Conservation (phyloP, 75 land plant species). For the Pinus taeda region DNA sequence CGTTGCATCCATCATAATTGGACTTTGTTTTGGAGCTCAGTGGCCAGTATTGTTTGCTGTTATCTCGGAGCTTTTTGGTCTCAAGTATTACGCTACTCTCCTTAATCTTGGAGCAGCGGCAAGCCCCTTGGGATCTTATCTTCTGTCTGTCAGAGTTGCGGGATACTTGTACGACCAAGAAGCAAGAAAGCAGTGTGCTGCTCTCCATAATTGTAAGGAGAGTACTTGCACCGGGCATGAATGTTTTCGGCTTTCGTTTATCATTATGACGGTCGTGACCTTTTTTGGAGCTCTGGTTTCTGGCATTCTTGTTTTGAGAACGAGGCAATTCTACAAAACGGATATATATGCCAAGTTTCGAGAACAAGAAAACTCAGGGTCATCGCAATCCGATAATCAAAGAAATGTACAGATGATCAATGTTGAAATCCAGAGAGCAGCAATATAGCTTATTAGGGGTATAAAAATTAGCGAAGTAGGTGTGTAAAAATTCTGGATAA, state of each 20-base stretch:
- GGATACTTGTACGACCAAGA: slow-evolving; percentile 64
- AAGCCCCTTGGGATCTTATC: slow-evolving; percentile 57
- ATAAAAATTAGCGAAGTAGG: no score
- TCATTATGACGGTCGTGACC: slow-evolving; percentile 23
- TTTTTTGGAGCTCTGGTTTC: slow-evolving; percentile 20
- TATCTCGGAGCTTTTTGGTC: slow-evolving; percentile 67
- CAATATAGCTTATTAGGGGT: no score
- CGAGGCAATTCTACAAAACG: slow-evolving; percentile 30
- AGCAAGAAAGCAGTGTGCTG: slow-evolving; percentile 35
- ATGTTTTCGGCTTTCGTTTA: slow-evolving; percentile 32
- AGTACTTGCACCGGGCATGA: slow-evolving; percentile 18
- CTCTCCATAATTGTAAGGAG: slow-evolving; percentile 7
- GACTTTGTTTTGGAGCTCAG: slow-evolving; percentile 57
- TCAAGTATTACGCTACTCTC: slow-evolving; percentile 62
- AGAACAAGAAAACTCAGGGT: no score
- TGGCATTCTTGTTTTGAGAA: slow-evolving; percentile 23
- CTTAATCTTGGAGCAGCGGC: slow-evolving; percentile 47
- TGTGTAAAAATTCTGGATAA: no score
- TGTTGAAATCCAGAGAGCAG: no score
- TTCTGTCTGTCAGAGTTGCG: slow-evolving; percentile 54
- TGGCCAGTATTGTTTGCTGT: slow-evolving; percentile 46
- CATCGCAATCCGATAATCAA: no score
- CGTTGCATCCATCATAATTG: slow-evolving; percentile 46
- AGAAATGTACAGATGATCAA: no score
- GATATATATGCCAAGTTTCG: slow-evolving; percentile 38